These are phyloP conservation scores for Hawksworthiomyces lignivorus DNA, from an alignment of 2,329 filamentous ascomycete genomes.

Conservation along the genomic window DNA sequence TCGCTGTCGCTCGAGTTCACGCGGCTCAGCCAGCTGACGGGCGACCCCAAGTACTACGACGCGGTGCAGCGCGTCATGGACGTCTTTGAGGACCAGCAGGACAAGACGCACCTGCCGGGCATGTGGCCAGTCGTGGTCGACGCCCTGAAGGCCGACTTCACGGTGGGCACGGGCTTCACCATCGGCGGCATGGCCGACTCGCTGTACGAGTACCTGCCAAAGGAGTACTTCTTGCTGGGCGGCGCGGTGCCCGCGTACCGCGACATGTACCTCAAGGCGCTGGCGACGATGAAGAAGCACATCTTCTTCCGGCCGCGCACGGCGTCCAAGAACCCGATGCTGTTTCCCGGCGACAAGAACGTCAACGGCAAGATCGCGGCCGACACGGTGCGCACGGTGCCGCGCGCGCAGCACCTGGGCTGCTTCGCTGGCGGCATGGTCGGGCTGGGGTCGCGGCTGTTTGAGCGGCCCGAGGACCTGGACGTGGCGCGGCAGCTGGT, in stretches of 20 bases:
- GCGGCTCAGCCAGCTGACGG: slow-evolving; percentile 64
- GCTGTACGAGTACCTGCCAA: slow-evolving; percentile 53
- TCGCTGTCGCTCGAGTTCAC: slow-evolving; percentile 70
- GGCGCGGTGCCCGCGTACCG: slow-evolving; percentile 56
- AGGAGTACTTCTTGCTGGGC: slow-evolving; percentile 47
- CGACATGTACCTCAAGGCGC: slow-evolving; percentile 55
- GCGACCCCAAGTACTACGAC: slow-evolving; percentile 66
- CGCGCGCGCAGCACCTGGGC: slow-evolving; percentile 32
- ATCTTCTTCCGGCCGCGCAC: slow-evolving; percentile 15
- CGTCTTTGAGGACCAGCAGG: slow-evolving; percentile 57
- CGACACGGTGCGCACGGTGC: slow-evolving; percentile 30
- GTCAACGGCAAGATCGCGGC: slow-evolving; percentile 47
- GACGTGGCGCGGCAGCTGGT: slow-evolving; percentile 40
- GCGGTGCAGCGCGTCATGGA: slow-evolving; percentile 67
- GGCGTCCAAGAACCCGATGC: slow-evolving; percentile 1
- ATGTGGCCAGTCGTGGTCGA: slow-evolving; percentile 64
- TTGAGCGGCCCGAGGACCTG: slow-evolving; percentile 26
- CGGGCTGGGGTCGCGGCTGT: slow-evolving; percentile 27
- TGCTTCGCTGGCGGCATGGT: slow-evolving; percentile 39
- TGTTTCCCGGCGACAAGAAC: slow-evolving; percentile 13
- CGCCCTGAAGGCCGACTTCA: slow-evolving; percentile 43
- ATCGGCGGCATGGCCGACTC: slow-evolving; percentile 41
- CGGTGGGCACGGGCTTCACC: slow-evolving; percentile 30
- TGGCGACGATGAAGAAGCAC: slow-evolving; percentile 23
- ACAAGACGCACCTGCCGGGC: slow-evolving; percentile 59